A percentile compares a stretch with the other conserved stretches of the same genome.
Evolutionary conservation across 2,329 filamentous ascomycete species (phyloP).

Genomic region (Pseudogymnoascus sp.): DNA sequence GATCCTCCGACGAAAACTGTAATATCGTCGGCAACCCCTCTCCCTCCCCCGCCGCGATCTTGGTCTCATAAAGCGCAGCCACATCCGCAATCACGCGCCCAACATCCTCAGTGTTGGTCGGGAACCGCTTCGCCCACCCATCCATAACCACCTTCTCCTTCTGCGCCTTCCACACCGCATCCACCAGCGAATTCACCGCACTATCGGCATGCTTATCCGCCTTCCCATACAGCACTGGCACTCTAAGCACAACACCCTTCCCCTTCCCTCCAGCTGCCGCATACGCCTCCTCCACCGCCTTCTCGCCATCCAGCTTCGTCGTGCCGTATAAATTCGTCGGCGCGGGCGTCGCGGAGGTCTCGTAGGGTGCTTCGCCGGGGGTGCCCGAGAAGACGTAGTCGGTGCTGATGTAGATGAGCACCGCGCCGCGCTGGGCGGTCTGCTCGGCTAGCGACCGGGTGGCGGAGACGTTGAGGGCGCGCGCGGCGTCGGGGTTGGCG

Average conservation of each 20-base stretch:
- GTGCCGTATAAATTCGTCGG: conserved; percentile 76
- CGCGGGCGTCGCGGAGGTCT: conserved; percentile 49
- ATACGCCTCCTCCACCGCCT: conserved; percentile 59
- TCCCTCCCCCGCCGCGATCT: not conserved
- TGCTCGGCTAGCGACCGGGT: conserved; percentile 57
- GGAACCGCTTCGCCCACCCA: conserved; percentile 75
- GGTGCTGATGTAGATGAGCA: conserved; percentile 72
- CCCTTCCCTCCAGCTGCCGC: conserved; percentile 40
- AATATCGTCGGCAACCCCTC: conserved; percentile 54
- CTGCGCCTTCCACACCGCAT: conserved; percentile 66
- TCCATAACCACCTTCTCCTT: conserved; percentile 64
- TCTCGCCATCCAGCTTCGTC: conserved; percentile 63
- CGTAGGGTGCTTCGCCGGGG: conserved; percentile 77
- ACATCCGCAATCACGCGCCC: conserved; percentile 63
- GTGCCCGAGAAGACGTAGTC: conserved; percentile 72
- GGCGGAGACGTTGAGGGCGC: conserved; percentile 65
- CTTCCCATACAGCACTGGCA: conserved; percentile 79
- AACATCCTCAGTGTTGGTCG: conserved; percentile 83
- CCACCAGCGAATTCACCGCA: conserved; percentile 74
- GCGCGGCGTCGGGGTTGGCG: conserved; percentile 66
- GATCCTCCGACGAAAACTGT: conserved; percentile 82
- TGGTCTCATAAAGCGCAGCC: conserved; percentile 29
- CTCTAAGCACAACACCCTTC: conserved; percentile 62
- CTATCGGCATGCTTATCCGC: conserved; percentile 64
- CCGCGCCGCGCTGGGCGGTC: conserved; percentile 51